Conservation (phyloP, 2,329 filamentous ascomycete species). For the Botryotinia narcissicola region DNA sequence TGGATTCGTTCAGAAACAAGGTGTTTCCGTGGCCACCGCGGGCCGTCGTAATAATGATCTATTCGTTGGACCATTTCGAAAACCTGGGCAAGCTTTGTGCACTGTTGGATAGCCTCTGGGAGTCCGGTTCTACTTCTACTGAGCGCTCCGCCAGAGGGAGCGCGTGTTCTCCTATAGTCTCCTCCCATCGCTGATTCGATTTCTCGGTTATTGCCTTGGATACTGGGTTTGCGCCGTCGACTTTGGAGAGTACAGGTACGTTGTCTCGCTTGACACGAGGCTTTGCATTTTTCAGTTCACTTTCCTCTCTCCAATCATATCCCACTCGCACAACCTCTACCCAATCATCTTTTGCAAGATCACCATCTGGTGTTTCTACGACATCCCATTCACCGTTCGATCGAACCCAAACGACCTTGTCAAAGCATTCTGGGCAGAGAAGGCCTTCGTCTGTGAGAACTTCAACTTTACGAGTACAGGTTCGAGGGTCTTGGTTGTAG, state of each 20-base stretch:
- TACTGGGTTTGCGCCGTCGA: background rate
- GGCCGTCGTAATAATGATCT: background rate
- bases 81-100: background rate
- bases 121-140: background rate
- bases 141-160: background rate
- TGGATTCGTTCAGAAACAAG: background rate
- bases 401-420: constrained; percentile 11
- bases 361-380: constrained; percentile 12
- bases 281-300: background rate
- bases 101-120: background rate
- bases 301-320: constrained; percentile 16
- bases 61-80: background rate
- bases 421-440: constrained; percentile 8
- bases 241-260: too few relatives aligned
- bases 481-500: background rate
- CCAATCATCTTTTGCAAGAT: constrained; percentile 17
- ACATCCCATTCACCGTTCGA: constrained; percentile 18
- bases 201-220: background rate
- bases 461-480: background rate
- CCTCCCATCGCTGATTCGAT: background rate
- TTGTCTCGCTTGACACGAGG: background rate
- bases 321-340: constrained; percentile 11
- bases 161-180: background rate
- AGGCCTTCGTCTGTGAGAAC: constrained; percentile 1
- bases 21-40: background rate